Base-by-base conservation (phyloP, 2,329 filamentous ascomycete genomes). In the Purpureocillium lavendulum region DNA sequence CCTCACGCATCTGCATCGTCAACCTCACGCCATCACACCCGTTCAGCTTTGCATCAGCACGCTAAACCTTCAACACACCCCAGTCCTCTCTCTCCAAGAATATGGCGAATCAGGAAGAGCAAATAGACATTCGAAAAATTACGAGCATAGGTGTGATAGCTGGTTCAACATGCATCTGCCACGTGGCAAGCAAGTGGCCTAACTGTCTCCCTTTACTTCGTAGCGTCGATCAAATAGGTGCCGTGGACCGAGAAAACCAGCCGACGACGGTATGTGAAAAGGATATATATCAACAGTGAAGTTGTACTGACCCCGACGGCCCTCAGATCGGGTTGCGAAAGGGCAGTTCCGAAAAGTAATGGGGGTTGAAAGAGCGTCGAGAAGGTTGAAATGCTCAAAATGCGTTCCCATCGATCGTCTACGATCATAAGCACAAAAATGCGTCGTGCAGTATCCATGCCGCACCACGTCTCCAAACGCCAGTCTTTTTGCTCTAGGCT, bases 281-380 rank as follows among this genome's bases (percentile, higher is more conserved):
- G 21, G 21, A 26, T 8, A 32, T 18, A 38, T 38, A 38, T 38
- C 13, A n/a, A 38, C 36, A 39, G 18, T 13, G 26, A 39, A 39
- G 26, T 33, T 18, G 11, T 34, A 14, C 16, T 8, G 32, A 31
- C 32, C n/a, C 21, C 21, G 21, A 10, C 5, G 10, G 21, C 21
- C 21, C 21, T 26, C 10, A 5, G 10, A 26, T 6, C 21, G 21
- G 21, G 5, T 26, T 29, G 2, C 24, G 17, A 7, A 30, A n/a
- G 33, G 18, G 33, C 12, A 14, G 15, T 24, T 14, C 2, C 18
- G 14, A 17, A 10, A 24, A n/a, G 17, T 36, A 33, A 40, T 17
- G 21, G 14, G 34, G 28, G 45, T 47, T 49, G 53, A 61, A 46
- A 45, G 58, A 61, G 51, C 52, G 58, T 56, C 44, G 50, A 60